phyloP scores from a whole-genome alignment of 2,329 filamentous ascomycete species.

The Monosporascus cannonballus region DNA sequence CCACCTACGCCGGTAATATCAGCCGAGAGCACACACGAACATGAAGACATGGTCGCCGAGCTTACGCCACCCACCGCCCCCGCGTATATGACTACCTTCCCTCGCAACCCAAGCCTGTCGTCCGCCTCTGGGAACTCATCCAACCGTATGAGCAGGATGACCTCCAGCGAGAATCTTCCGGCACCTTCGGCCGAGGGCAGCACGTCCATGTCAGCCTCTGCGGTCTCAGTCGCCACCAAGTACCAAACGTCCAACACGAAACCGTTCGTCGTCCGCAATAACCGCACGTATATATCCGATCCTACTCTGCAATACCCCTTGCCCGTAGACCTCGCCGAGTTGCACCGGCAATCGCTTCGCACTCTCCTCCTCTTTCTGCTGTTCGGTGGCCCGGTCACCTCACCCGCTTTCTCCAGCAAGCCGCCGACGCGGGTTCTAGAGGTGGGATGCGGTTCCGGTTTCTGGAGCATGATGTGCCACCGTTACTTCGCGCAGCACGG shows the following conservation, averaged over 20 bases:
- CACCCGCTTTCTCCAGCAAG: slow-evolving; percentile 56
- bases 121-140: slow-evolving; percentile 36
- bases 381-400: slow-evolving; percentile 74
- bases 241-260: slow-evolving; percentile 23
- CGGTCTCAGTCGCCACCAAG: slow-evolving; percentile 19
- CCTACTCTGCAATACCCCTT: slow-evolving; percentile 70
- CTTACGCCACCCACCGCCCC: slow-evolving; percentile 7
- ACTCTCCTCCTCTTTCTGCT: slow-evolving; percentile 77
- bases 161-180: slow-evolving; percentile 38
- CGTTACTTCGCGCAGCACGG: slow-evolving; percentile 68
- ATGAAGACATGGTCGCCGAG: slow-evolving; percentile 18
- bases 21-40: slow-evolving; percentile 12
- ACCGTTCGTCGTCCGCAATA: slow-evolving; percentile 67
- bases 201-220: slow-evolving; percentile 24
- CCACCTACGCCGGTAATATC: slow-evolving; percentile 10
- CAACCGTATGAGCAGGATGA: slow-evolving; percentile 39
- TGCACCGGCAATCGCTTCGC: slow-evolving; percentile 80
- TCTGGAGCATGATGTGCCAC: slow-evolving; percentile 88
- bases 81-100: slow-evolving; percentile 26
- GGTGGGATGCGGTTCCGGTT: slow-evolving; percentile 78
- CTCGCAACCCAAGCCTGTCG: slow-evolving; percentile 40
- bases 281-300: slow-evolving; percentile 77
- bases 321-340: slow-evolving; percentile 78
- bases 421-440: slow-evolving; percentile 77
- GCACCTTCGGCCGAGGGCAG: slow-evolving; percentile 36